Conservation (phyloP, 345 rosid species). For the Syzygium oleosum region DNA sequence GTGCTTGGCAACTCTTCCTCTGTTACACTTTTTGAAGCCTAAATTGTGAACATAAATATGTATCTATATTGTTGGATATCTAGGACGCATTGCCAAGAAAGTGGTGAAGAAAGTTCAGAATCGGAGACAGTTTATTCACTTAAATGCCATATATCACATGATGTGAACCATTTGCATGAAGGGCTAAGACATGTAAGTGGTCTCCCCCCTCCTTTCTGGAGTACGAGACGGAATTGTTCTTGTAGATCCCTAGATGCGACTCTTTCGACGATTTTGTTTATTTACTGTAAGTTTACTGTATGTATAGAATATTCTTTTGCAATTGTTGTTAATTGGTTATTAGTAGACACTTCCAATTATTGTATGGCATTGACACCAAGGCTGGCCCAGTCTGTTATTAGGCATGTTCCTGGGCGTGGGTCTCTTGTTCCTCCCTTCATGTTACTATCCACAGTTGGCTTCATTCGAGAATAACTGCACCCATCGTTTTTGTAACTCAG, state of each 20-base stretch:
- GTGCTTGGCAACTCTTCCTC: background rate
- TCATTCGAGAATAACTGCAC: background rate
- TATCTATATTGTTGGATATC: constrained; percentile 1
- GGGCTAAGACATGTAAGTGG: constrained; percentile 88
- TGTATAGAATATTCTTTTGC: background rate
- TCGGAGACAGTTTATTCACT: constrained; percentile 80
- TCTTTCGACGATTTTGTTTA: background rate
- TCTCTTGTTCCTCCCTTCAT: background rate
- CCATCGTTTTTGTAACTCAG: background rate
- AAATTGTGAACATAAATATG: background rate
- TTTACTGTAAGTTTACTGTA: background rate
- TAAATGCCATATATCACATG: constrained; percentile 97
- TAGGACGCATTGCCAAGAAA: constrained; percentile 91
- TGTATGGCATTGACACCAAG: background rate
- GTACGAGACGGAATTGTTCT: background rate
- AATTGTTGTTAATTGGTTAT: background rate
- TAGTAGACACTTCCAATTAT: background rate
- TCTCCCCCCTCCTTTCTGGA: background rate
- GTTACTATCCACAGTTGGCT: background rate
- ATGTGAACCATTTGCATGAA: constrained; percentile 98
- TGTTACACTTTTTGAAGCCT: background rate
- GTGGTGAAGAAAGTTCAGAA: constrained; percentile 79
- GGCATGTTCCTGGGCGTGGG: background rate
- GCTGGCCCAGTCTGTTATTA: background rate
- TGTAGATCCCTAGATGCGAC: background rate